Base-by-base conservation (phyloP, 306 rosid species). In the Rosa persica region DNA sequence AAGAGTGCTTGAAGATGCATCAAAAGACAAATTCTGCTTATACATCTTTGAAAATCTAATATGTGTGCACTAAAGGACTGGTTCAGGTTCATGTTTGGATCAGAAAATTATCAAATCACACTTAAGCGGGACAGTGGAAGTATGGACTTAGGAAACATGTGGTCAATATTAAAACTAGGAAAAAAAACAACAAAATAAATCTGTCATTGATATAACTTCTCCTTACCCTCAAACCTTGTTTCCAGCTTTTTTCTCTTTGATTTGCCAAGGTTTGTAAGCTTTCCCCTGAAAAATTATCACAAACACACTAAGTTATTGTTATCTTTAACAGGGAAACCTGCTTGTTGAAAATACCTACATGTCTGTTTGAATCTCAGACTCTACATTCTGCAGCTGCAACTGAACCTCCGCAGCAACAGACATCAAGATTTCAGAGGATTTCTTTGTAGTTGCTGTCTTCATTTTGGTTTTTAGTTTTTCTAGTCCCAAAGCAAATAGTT, bases 171-270 rank as follows among this genome's bases (percentile, higher is more conserved):
- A 66, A 25, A 80, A 60, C 69, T 4, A 68, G 58, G 34, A 79
- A 51, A 54, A 34, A 52, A 58, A 48, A 69, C 38, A 51, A 40
- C 77, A 69, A 54, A 70, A 58, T 46, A 69, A 88, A 62, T 22
- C 79, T 52, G 80, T 81, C 49, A 20, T 58, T 39, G 67, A 73
- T 66, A 54, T 17, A 86, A 34, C 60, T 67, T 38, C 25, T 30
- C 34, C 77, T 74, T 85, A 93, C 99, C 99, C 85, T 86, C 90
- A 77, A 90, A 87, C 78, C 78, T 93, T 67, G 91, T 77, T 73
- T 91, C 98, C 69, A 87, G 70, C 75, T 85, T 83, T 82, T 90
- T 93, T 90, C 90, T 84, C 89, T 92, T 95, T 47, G 88, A 91
- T 82, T 88, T 91, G 78, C 89, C 67, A 71, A 84, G 79, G 83